Evolutionary conservation across 2,329 filamentous ascomycete genomes (phyloP).

Genomic region (Huntiella bhutanensis): DNA sequence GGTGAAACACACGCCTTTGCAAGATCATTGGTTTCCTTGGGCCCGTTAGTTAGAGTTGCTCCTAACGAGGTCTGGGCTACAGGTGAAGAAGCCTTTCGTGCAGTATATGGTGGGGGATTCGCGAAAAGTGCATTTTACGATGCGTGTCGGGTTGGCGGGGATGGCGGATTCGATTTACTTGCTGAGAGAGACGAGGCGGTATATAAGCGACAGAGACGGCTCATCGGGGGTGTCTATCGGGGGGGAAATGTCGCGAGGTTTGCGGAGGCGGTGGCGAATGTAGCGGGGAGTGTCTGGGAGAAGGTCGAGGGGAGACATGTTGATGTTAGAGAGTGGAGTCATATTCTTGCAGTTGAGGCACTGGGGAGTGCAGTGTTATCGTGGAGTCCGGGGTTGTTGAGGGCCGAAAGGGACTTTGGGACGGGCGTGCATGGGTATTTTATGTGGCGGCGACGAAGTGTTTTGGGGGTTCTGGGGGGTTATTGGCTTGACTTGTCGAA

Average conservation of each 20-base stretch:
- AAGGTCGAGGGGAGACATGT: constrained; percentile 21
- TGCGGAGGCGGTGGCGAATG: constrained; percentile 23
- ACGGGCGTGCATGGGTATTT: constrained; percentile 30
- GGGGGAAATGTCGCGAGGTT: constrained; percentile 24
- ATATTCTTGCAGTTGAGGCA: constrained; percentile 33
- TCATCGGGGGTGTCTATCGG: constrained; percentile 30
- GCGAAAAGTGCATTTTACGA: too few relatives aligned
- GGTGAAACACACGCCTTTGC: constrained; percentile 19
- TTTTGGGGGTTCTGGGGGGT: constrained; percentile 30
- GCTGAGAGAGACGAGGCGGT: constrained; percentile 28
- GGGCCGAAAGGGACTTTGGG: constrained; percentile 24
- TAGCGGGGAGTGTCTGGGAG: constrained; percentile 20
- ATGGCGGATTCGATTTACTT: constrained; percentile 30
- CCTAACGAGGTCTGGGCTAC: constrained; percentile 36
- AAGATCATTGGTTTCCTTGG: too few relatives aligned
- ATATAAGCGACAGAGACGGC: constrained; percentile 29
- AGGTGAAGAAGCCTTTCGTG: constrained; percentile 26
- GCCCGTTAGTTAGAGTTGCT: constrained; percentile 29
- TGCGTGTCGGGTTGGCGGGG: constrained; percentile 15
- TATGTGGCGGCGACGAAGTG: constrained; percentile 32
- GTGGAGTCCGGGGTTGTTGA: constrained; percentile 32
- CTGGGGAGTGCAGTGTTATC: constrained; percentile 30
- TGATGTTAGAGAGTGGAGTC: constrained; percentile 36
- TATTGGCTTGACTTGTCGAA: constrained; percentile 17
- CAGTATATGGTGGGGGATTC: background rate